phyloP scores from a whole-genome alignment of 2,329 filamentous ascomycete genomes.

The Mycosphaerella sp. region DNA sequence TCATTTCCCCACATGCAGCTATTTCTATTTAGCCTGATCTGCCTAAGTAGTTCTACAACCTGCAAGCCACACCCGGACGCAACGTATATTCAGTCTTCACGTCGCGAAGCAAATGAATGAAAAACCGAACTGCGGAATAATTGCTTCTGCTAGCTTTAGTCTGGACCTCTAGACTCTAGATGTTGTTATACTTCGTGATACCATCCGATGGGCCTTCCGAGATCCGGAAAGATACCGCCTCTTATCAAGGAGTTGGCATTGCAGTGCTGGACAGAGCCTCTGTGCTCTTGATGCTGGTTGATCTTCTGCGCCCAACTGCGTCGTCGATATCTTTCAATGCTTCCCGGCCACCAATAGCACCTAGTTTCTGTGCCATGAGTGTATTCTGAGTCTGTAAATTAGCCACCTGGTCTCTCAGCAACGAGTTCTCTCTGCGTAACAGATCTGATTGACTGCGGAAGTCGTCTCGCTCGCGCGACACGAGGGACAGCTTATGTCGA shows the following conservation, averaged over 20 bases:
- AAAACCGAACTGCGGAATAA: neutral
- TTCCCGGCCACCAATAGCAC: slow-evolving; percentile 31
- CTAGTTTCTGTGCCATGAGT: slow-evolving; percentile 40
- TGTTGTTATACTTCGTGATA: neutral
- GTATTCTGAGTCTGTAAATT: slow-evolving; percentile 55
- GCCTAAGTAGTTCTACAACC: too few species aligned
- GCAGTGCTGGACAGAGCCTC: neutral
- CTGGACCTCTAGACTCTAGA: neutral
- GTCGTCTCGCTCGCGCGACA: slow-evolving; percentile 47
- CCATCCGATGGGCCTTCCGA: neutral
- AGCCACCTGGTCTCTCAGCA: slow-evolving; percentile 48
- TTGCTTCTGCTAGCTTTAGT: neutral
- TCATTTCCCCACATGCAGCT: neutral
- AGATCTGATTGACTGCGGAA: slow-evolving; percentile 42
- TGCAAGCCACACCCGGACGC: too few species aligned
- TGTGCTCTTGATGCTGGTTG: slow-evolving; percentile 18
- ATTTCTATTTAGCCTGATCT: neutral
- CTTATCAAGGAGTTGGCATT: neutral
- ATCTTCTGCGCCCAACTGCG: slow-evolving; percentile 11
- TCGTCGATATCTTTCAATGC: slow-evolving; percentile 22
- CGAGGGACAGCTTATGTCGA: slow-evolving; percentile 42
- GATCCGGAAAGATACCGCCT: neutral
- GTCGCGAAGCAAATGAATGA: too few species aligned
- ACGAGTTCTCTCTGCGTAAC: slow-evolving; percentile 45
- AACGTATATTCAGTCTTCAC: too few species aligned